Evolutionary conservation across 208 protist species (phyloP).

Genomic region (Tritrichomonas musculus): DNA sequence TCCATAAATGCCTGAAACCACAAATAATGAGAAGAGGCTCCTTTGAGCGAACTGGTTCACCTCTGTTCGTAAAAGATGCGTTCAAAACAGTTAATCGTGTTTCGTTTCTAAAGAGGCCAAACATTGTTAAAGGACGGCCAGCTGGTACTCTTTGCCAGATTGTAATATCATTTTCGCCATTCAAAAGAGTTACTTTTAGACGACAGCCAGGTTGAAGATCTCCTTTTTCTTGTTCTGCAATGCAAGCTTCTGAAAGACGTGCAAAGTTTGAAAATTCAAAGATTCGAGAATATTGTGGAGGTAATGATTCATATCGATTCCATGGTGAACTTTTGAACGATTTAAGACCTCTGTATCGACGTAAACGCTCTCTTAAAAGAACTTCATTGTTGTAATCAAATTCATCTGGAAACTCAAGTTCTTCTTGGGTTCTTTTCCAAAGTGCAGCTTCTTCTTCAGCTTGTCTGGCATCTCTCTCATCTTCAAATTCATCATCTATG

Average conservation of each 20-base stretch:
- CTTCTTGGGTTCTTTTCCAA: not conserved
- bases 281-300: not conserved
- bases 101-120: not conserved
- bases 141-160: not conserved
- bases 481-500: not conserved
- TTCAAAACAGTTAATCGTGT: slow-evolving; percentile 4
- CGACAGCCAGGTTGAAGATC: not conserved
- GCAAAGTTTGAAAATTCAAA: not conserved
- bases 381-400: not conserved
- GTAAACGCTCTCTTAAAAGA: not conserved
- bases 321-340: slow-evolving; percentile 15
- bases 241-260: not conserved
- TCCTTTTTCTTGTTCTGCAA: not conserved
- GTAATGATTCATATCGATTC: not conserved
- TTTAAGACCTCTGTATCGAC: not conserved
- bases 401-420: slow-evolving; percentile 5
- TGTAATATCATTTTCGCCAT: not conserved
- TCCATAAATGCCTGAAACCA: slow-evolving; percentile 22
- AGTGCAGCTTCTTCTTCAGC: not conserved
- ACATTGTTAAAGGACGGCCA: not conserved
- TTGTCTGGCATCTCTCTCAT: not conserved
- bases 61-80: not conserved
- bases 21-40: not conserved
- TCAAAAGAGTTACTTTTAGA: not conserved
- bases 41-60: not conserved